Evolutionary conservation across 768 basidiomycete genomes (phyloP), one percentile per base, ranked within the genome.

Genomic region (Boletus eberwhitei): DNA sequence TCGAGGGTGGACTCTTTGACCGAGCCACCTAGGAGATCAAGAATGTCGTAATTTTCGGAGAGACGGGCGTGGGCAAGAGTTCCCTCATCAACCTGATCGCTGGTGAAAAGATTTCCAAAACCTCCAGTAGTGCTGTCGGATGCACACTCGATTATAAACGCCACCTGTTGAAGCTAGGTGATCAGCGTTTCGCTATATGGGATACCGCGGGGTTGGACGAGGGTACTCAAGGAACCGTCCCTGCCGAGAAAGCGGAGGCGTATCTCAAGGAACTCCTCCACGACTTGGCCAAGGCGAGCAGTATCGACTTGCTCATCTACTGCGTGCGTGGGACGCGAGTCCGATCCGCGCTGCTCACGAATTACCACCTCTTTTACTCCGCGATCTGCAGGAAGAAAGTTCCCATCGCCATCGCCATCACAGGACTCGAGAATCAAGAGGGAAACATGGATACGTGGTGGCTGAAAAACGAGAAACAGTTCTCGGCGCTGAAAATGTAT

Each of bases 331-430:
- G 57, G 11, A 53, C 63, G 4, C 52, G 64, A 7, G 54, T 60
- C 34, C 54, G 52, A 11, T 57, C 57, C 21, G 63, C 61, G 43
- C 12, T 64, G 12, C 63, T 65, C 50, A 39, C 52, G 14, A 78
- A 77, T 55, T 78, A 75, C 68, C 60, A 62, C 41, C 52, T 77
- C 22, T 76, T 77, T 50, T 64, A 71, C 47, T 66, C 74, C 12
- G 67, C 73, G 17, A 70, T 78, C n/a, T 77, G 75, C 50, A 65
- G 63, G 35, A 58, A 61, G 42, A 58, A 66, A 39, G 77, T 78
- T 19, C 77, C 77, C 5, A 70, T 73, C 21, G 62, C 72, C 3
- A 50, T 78, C 21, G 72, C 65, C 2, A 49, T 77, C 14, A 77
- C 75, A 2, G 74, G 76, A 34, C 66, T 77, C 3, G 77, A 76